A percentile compares a stretch with the other conserved stretches of the same genome.
Conservation (phyloP, 1,284 basidiomycete genomes). For the Rhodotorula sp. region DNA sequence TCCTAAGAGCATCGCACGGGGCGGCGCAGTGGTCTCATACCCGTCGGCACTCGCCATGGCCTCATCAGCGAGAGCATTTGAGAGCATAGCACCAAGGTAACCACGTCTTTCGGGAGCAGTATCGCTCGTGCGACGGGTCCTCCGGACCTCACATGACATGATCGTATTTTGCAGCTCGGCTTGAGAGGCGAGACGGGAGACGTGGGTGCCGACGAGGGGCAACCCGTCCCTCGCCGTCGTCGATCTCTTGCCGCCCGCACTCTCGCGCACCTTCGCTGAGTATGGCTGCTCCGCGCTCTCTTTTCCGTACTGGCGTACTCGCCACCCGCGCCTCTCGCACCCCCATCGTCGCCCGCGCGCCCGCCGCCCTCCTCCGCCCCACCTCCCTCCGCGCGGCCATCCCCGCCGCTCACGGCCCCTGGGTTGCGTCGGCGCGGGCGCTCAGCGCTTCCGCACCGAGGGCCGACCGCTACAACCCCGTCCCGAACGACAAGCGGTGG, state of each 20-base stretch:
- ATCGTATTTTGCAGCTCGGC: too few relatives aligned
- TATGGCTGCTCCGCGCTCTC: background rate
- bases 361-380: background rate
- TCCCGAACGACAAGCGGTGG: constrained; percentile 22
- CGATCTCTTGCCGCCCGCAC: background rate
- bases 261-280: background rate
- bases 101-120: too few relatives aligned
- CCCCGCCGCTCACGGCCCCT: background rate
- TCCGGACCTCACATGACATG: too few relatives aligned
- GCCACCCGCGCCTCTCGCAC: background rate
- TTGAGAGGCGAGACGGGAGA: too few relatives aligned
- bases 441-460: background rate
- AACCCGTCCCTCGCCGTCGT: background rate
- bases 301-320: background rate
- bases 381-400: background rate
- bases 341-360: background rate
- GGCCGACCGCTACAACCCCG: background rate
- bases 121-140: too few relatives aligned
- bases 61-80: too few relatives aligned
- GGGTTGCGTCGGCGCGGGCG: background rate
- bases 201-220: too few relatives aligned
- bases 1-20: too few relatives aligned
- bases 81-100: too few relatives aligned
- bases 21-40: too few relatives aligned
- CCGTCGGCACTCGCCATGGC: too few relatives aligned